Percentiles rank a stretch among this genome's conserved stretches.
These are phyloP conservation scores for Zopfia rhizophila DNA, from an alignment of 2,329 filamentous ascomycete genomes.

Conservation along the genomic window DNA sequence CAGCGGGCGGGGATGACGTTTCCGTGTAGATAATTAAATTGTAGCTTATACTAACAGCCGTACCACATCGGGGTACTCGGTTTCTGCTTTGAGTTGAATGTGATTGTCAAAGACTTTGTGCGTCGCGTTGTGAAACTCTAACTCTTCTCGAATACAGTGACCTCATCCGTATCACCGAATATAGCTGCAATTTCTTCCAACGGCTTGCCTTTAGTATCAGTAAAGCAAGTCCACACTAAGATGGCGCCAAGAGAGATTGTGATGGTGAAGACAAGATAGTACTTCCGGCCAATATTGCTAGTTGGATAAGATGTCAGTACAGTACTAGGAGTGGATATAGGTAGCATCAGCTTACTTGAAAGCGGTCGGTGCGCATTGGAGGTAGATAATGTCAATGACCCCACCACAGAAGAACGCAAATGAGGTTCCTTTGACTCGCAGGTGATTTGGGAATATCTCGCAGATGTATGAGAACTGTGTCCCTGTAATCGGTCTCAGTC, in stretches of 20 bases:
- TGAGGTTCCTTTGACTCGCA: constrained; percentile 38
- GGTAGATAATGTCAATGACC: constrained; percentile 51
- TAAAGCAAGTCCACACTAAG: constrained; percentile 33
- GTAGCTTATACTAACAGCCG: too few relatives aligned
- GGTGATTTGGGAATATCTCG: constrained; percentile 30
- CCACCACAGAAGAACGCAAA: constrained; percentile 32
- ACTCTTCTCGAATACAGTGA: constrained; percentile 32
- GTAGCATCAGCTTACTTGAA: too few relatives aligned
- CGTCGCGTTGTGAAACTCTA: too few relatives aligned
- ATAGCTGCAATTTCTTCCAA: constrained; percentile 45
- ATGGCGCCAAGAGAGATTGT: constrained; percentile 27
- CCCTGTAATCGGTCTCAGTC: neutral
- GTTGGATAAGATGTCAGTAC: too few relatives aligned
- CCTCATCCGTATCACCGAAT: constrained; percentile 35
- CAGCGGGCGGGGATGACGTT: too few relatives aligned
- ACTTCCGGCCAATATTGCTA: constrained; percentile 43
- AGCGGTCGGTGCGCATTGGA: constrained; percentile 42
- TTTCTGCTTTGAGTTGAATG: too few relatives aligned
- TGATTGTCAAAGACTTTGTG: too few relatives aligned
- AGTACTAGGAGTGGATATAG: too few relatives aligned
- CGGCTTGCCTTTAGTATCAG: constrained; percentile 44
- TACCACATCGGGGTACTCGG: too few relatives aligned
- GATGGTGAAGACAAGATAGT: constrained; percentile 43
- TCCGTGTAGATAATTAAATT: too few relatives aligned
- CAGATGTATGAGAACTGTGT: constrained; percentile 11